These are phyloP conservation scores for Ophiosphaerella korrae DNA, from an alignment of 2,329 filamentous ascomycete species.

Conservation along the genomic window DNA sequence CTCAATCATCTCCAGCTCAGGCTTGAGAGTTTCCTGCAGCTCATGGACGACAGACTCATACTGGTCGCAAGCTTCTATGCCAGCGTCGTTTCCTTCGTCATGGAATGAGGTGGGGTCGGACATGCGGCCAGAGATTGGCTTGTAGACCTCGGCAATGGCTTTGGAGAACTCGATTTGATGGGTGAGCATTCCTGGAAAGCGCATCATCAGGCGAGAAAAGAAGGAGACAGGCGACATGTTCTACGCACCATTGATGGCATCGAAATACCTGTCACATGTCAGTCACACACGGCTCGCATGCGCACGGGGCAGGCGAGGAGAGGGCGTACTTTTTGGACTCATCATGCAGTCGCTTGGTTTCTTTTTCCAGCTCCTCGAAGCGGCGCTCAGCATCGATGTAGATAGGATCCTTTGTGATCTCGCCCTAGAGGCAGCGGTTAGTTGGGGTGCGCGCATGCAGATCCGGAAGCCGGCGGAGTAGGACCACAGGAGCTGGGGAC, in stretches of 20 bases:
- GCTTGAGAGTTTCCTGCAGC: constrained; percentile 82
- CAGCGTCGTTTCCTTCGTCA: constrained; percentile 85
- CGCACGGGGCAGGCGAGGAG: not conserved
- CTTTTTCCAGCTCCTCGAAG: constrained; percentile 90
- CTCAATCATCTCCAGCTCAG: constrained; percentile 98
- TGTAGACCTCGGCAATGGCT: constrained; percentile 95
- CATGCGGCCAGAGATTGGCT: constrained; percentile 93
- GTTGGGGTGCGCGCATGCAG: constrained; percentile 15
- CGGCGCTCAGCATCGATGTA: constrained; percentile 94
- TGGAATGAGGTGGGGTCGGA: constrained; percentile 87
- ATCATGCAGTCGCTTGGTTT: constrained; percentile 96
- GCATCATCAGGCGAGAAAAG: constrained; percentile 20
- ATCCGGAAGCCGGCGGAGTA: constrained; percentile 22
- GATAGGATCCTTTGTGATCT: constrained; percentile 91
- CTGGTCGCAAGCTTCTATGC: constrained; percentile 93
- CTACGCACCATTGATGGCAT: constrained; percentile 82
- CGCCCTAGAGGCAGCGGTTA: constrained; percentile 60
- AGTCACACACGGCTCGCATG: constrained; percentile 12
- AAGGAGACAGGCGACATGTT: not conserved
- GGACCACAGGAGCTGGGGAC: constrained; percentile 17
- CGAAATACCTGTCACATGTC: constrained; percentile 69
- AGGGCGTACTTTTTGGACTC: constrained; percentile 77
- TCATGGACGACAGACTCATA: constrained; percentile 92
- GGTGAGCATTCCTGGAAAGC: constrained; percentile 74
- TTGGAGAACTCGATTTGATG: constrained; percentile 99